Evolutionary conservation across 768 basidiomycete genomes (phyloP).

Genomic region (Boletus huronensis): DNA sequence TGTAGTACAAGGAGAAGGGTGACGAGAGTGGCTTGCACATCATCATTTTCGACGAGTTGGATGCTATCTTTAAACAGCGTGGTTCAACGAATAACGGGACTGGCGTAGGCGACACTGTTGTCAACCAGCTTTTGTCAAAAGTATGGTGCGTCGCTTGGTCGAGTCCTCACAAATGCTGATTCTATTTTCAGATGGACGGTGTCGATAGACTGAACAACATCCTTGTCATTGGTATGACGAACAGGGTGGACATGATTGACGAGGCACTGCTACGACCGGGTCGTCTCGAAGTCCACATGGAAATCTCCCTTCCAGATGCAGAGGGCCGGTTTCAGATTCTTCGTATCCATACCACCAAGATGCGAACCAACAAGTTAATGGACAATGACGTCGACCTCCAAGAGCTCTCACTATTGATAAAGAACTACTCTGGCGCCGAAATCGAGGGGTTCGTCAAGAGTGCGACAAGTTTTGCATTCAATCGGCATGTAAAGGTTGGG

Average conservation of each 20-base stretch:
- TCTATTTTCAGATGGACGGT: constrained; percentile 82
- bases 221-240: constrained; percentile 99
- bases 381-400: constrained; percentile 75
- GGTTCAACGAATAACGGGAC: constrained; percentile 89
- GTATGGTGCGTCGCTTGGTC: constrained; percentile 33
- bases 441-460: constrained; percentile 95
- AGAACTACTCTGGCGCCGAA: constrained; percentile 98
- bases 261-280: constrained; percentile 96
- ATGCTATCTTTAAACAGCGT: constrained; percentile 98
- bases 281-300: constrained; percentile 99
- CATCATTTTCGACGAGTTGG: constrained; percentile 98
- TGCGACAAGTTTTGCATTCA: constrained; percentile 97
- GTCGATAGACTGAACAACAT: constrained; percentile 99
- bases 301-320: constrained; percentile 96
- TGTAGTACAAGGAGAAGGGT: constrained; percentile 91
- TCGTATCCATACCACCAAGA: constrained; percentile 91
- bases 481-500: constrained; percentile 95
- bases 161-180: constrained; percentile 9
- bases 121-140: constrained; percentile 98
- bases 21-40: constrained; percentile 98
- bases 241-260: constrained; percentile 97
- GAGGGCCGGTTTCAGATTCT: constrained; percentile 90
- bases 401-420: constrained; percentile 81
- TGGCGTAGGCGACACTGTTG: constrained; percentile 97
- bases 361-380: constrained; percentile 91